phyloP scores from a whole-genome alignment of 495 filamentous ascomycete genomes.

The Aspergillus nidulans region DNA sequence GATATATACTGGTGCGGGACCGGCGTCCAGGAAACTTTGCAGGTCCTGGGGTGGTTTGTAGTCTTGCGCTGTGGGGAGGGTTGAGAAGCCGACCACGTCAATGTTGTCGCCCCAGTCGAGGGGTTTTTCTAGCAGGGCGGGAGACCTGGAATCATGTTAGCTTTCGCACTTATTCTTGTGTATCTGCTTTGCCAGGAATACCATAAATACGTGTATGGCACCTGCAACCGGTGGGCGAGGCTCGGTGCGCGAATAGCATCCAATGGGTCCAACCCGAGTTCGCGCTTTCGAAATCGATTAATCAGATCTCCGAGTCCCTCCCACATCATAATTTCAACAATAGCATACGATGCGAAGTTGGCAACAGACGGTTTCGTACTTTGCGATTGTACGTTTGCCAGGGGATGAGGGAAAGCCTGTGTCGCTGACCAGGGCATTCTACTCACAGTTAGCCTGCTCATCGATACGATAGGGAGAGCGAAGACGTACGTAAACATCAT shows the following conservation, averaged over 20 bases:
- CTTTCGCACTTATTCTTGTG: neutral
- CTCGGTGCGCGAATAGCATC: conserved; percentile 63
- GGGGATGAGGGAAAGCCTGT: conserved; percentile 49
- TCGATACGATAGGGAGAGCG: neutral
- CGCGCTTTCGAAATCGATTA: conserved; percentile 63
- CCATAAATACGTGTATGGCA: conserved; percentile 83
- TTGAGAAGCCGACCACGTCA: conserved; percentile 66
- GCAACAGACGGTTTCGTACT: conserved; percentile 51
- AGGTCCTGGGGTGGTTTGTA: conserved; percentile 61
- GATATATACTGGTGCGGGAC: conserved; percentile 68
- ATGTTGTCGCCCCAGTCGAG: conserved; percentile 69
- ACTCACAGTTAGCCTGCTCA: neutral
- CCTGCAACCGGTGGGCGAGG: conserved; percentile 54
- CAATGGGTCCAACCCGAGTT: conserved; percentile 63
- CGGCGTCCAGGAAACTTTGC: conserved; percentile 55
- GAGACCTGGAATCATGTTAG: conserved; percentile 43
- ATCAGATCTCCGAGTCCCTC: conserved; percentile 74
- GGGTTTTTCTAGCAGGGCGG: conserved; percentile 73
- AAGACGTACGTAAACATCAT: conserved; percentile 71
- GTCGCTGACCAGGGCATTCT: conserved; percentile 60
- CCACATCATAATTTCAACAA: conserved; percentile 79
- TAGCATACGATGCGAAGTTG: conserved; percentile 69
- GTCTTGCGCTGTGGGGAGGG: conserved; percentile 52
- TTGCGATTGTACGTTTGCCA: conserved; percentile 51
- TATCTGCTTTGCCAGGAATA: conserved; percentile 17